Percentiles rank a stretch among this genome's conserved stretches.
Evolutionary conservation across 2,329 filamentous ascomycete species (phyloP).

Genomic region (Colletotrichum lentis): DNA sequence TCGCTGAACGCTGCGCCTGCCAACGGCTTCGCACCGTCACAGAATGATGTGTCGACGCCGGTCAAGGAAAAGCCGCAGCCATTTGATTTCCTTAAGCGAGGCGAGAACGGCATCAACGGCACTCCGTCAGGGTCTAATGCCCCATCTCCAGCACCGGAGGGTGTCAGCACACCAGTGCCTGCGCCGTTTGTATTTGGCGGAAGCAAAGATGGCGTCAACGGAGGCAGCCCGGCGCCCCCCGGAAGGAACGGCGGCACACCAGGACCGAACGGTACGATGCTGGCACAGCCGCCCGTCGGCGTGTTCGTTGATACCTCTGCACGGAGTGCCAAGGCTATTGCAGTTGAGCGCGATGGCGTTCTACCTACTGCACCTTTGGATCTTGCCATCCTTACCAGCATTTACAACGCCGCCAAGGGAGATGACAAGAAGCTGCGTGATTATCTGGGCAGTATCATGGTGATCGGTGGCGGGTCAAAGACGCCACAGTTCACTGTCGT

Average conservation of each 20-base stretch:
- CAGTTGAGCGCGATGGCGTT: constrained; percentile 78
- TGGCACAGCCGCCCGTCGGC: constrained; percentile 51
- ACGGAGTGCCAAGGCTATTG: constrained; percentile 62
- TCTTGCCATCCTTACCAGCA: constrained; percentile 86
- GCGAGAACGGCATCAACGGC: constrained; percentile 74
- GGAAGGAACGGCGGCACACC: constrained; percentile 59
- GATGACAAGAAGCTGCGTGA: constrained; percentile 95
- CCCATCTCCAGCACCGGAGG: constrained; percentile 86
- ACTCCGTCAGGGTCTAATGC: constrained; percentile 88
- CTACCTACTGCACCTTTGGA: constrained; percentile 86
- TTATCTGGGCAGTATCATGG: constrained; percentile 88
- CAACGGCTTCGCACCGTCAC: constrained; percentile 54
- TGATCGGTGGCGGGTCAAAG: constrained; percentile 85
- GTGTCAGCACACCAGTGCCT: constrained; percentile 70
- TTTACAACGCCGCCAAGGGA: constrained; percentile 83
- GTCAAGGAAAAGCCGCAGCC: constrained; percentile 71
- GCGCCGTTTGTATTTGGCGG: constrained; percentile 65
- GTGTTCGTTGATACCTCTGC: constrained; percentile 62
- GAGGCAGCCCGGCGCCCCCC: constrained; percentile 61
- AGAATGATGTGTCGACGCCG: constrained; percentile 64
- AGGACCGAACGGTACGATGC: constrained; percentile 45
- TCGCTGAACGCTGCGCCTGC: constrained; percentile 58
- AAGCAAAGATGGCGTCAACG: constrained; percentile 54
- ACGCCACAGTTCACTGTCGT: constrained; percentile 80
- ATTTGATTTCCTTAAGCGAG: constrained; percentile 71